Evolutionary conservation across 371 early-diverging fungal genomes (phyloP).

Genomic region (Dichotomocladium elegans): DNA sequence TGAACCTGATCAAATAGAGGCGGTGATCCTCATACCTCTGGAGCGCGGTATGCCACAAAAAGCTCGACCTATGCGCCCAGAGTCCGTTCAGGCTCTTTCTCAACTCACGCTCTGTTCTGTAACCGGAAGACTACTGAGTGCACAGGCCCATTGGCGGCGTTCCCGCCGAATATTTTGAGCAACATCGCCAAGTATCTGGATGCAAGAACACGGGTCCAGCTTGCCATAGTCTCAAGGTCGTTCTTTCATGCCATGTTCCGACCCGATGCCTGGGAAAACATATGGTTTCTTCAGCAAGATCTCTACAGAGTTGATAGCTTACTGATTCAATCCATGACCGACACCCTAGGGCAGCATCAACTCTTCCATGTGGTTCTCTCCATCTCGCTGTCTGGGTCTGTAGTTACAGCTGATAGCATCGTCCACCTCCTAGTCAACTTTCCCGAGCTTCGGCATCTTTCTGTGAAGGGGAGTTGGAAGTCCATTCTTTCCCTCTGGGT

Average conservation of each 20-base stretch:
- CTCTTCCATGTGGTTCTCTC: slow-evolving; percentile 4
- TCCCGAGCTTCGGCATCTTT: slow-evolving; percentile 3
- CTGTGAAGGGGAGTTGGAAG: slow-evolving; percentile 13
- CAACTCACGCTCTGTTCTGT: slow-evolving; percentile 23
- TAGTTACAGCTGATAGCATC: slow-evolving; percentile 6
- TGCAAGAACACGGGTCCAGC: slow-evolving; percentile 15
- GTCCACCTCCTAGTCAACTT: slow-evolving; percentile 9
- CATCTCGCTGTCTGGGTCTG: slow-evolving; percentile 5
- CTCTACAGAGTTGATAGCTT: slow-evolving; percentile 7
- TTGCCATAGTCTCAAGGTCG: slow-evolving; percentile 5
- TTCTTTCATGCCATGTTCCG: slow-evolving; percentile 11
- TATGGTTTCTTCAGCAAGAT: slow-evolving; percentile 12
- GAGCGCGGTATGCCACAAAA: slow-evolving; percentile 12
- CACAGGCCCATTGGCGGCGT: slow-evolving; percentile 6
- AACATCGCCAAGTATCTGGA: slow-evolving; percentile 13
- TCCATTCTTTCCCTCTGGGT: slow-evolving; percentile 14
- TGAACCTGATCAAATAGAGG: slow-evolving; percentile 14
- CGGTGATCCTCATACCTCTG: neutral
- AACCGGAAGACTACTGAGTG: slow-evolving; percentile 18
- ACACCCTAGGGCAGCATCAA: slow-evolving; percentile 7
- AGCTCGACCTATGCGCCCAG: slow-evolving; percentile 12
- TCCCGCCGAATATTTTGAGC: slow-evolving; percentile 1
- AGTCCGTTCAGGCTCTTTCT: slow-evolving; percentile 17
- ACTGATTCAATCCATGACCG: slow-evolving; percentile 6
- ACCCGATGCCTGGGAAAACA: slow-evolving; percentile 15